phyloP scores from a whole-genome alignment of 2,329 filamentous ascomycete species.

The Fusarium burgessii region DNA sequence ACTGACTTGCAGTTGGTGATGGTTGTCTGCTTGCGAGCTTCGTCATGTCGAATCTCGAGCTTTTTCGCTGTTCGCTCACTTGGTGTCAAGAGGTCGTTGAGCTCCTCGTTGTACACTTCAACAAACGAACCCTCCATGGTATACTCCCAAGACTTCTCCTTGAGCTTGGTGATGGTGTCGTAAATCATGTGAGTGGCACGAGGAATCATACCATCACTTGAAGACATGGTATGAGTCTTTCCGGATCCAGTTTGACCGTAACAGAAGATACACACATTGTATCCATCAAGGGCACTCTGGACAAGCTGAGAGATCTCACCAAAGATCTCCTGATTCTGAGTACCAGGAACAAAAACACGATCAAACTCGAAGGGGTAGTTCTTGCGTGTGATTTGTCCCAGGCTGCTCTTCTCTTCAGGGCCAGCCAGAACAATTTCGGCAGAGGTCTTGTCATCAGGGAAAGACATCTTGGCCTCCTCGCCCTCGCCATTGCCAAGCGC shows the following conservation, averaged over 20 bases:
- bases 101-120: conserved; percentile 97
- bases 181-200: conserved; percentile 94
- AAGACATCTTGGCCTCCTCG: conserved; percentile 78
- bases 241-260: conserved; percentile 98
- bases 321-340: conserved; percentile 88
- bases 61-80: conserved; percentile 74
- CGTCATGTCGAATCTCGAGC: conserved; percentile 90
- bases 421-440: conserved; percentile 88
- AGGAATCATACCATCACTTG: conserved; percentile 92
- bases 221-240: conserved; percentile 97
- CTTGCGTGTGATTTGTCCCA: conserved; percentile 81
- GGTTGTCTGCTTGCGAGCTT: conserved; percentile 81
- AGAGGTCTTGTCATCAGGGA: conserved; percentile 85
- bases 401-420: conserved; percentile 83
- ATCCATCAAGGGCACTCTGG: conserved; percentile 94
- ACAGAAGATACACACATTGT: conserved; percentile 99
- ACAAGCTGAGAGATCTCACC: conserved; percentile 97
- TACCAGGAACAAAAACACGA: conserved; percentile 84
- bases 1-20: conserved; percentile 85
- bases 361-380: conserved; percentile 92
- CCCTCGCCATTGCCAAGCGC: conserved; percentile 70
- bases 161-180: conserved; percentile 82
- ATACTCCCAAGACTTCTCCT: conserved; percentile 94
- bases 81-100: conserved; percentile 83
- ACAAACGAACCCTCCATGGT: conserved; percentile 95